These are phyloP conservation scores for Beauveria scarabaeidicola DNA, from an alignment of 2,329 filamentous ascomycete species.

Conservation along the genomic window DNA sequence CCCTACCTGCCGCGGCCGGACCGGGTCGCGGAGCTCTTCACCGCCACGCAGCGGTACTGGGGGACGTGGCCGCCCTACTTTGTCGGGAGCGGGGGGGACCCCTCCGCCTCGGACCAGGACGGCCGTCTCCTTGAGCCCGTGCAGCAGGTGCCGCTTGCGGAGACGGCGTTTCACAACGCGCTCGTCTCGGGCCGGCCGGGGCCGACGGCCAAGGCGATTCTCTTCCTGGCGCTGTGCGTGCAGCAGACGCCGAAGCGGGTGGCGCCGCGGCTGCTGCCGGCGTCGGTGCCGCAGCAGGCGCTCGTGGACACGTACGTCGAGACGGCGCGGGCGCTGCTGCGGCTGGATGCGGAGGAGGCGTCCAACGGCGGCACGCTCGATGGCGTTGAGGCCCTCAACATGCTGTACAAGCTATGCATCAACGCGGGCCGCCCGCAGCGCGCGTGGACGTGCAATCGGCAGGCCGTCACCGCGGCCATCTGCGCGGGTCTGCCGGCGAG, in stretches of 20 bases:
- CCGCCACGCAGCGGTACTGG: conserved; percentile 18
- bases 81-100: conserved; percentile 5
- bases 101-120: not conserved
- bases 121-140: conserved; percentile 9
- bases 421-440: conserved; percentile 47
- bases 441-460: conserved; percentile 43
- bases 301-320: conserved; percentile 37
- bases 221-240: conserved; percentile 35
- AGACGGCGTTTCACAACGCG: conserved; percentile 28
- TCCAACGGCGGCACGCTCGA: conserved; percentile 41
- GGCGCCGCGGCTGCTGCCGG: conserved; percentile 22
- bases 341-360: conserved; percentile 31
- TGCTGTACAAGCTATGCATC: conserved; percentile 43
- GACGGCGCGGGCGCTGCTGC: conserved; percentile 34
- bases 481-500: not conserved
- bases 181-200: conserved; percentile 26
- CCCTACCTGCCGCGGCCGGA: conserved; percentile 7
- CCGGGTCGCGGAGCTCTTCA: conserved; percentile 15
- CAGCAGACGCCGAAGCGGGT: conserved; percentile 28
- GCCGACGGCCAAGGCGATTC: conserved; percentile 27
- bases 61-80: conserved; percentile 17
- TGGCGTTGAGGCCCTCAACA: conserved; percentile 42
- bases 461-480: conserved; percentile 39
- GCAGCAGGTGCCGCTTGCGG: conserved; percentile 14
- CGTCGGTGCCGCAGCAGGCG: conserved; percentile 29